Percentiles rank a stretch among this genome's conserved stretches.
These are phyloP conservation scores for Xylariaceae sp. DNA, from an alignment of 2,329 filamentous ascomycete genomes.

Conservation along the genomic window DNA sequence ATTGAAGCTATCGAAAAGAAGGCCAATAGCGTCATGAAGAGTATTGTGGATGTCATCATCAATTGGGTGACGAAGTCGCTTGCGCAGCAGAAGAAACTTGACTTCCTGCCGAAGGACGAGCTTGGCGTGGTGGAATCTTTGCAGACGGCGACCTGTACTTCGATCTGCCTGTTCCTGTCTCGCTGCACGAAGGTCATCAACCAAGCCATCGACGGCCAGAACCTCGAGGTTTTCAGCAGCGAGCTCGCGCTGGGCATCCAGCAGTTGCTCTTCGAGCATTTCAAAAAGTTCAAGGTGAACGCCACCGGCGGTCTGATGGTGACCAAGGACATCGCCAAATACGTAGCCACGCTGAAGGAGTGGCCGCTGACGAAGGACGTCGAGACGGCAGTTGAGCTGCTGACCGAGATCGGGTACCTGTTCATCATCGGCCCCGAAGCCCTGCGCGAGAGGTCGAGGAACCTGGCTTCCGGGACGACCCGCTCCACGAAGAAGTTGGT, in stretches of 20 bases:
- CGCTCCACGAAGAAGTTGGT: slow-evolving; percentile 54
- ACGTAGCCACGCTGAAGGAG: slow-evolving; percentile 80
- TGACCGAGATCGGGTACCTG: slow-evolving; percentile 91
- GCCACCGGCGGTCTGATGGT: slow-evolving; percentile 94
- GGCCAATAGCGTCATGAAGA: slow-evolving; percentile 64
- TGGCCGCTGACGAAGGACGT: slow-evolving; percentile 77
- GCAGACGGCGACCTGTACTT: slow-evolving; percentile 82
- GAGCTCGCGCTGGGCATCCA: slow-evolving; percentile 83
- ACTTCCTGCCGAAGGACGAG: slow-evolving; percentile 86
- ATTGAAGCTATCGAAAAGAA: slow-evolving; percentile 83
- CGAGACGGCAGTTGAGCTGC: slow-evolving; percentile 73
- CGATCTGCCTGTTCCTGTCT: slow-evolving; percentile 78
- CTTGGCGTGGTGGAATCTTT: slow-evolving; percentile 69
- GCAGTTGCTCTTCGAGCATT: slow-evolving; percentile 82
- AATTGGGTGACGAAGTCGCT: slow-evolving; percentile 77
- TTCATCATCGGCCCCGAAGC: slow-evolving; percentile 91
- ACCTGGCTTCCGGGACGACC: slow-evolving; percentile 48
- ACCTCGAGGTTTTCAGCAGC: slow-evolving; percentile 78
- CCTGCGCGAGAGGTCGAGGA: slow-evolving; percentile 69
- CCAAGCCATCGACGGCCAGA: slow-evolving; percentile 77
- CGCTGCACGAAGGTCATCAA: slow-evolving; percentile 65
- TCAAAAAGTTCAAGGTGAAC: slow-evolving; percentile 92
- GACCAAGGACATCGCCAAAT: slow-evolving; percentile 93
- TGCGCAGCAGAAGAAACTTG: slow-evolving; percentile 78
- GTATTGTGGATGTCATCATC: slow-evolving; percentile 66